These are phyloP conservation scores for Cymbidium sinense DNA, from an alignment of 106 monocot species.

Conservation along the genomic window DNA sequence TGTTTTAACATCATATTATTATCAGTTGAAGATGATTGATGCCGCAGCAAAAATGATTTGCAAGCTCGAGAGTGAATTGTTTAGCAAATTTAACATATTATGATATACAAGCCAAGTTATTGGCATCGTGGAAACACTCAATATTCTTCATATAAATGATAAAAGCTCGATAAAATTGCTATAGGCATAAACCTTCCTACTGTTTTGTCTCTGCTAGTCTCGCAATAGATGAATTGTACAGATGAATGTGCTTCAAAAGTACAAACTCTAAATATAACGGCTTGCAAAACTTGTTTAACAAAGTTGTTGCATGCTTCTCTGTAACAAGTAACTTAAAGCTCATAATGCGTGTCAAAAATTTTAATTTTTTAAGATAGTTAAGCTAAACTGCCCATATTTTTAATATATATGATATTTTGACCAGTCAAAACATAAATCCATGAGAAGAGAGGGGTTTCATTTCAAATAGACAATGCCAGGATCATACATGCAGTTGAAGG, in stretches of 20 bases:
- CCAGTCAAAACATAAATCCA: not conserved
- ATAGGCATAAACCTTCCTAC: not conserved
- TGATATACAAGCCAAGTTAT: not conserved
- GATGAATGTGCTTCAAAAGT: not conserved
- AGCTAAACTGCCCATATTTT: not conserved
- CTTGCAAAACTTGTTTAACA: not conserved
- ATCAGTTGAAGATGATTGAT: not conserved
- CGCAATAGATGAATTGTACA: not conserved
- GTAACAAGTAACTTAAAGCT: not conserved
- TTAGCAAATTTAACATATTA: not conserved
- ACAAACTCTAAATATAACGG: not conserved
- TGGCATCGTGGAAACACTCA: not conserved
- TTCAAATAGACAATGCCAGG: not conserved
- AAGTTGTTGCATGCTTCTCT: not conserved
- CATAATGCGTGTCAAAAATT: not conserved
- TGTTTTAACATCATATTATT: not conserved
- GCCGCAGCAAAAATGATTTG: not conserved
- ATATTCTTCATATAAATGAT: not conserved
- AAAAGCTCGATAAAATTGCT: not conserved
- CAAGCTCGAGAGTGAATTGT: not conserved
- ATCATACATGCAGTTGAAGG: not conserved
- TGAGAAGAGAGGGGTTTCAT: not conserved
- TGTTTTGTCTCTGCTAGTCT: not conserved
- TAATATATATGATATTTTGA: not conserved
- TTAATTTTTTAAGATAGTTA: not conserved